A percentile compares a stretch with the other conserved stretches of the same genome.
These are phyloP conservation scores for Eucalyptus fibrosa DNA, from an alignment of 345 rosid species.

Conservation along the genomic window DNA sequence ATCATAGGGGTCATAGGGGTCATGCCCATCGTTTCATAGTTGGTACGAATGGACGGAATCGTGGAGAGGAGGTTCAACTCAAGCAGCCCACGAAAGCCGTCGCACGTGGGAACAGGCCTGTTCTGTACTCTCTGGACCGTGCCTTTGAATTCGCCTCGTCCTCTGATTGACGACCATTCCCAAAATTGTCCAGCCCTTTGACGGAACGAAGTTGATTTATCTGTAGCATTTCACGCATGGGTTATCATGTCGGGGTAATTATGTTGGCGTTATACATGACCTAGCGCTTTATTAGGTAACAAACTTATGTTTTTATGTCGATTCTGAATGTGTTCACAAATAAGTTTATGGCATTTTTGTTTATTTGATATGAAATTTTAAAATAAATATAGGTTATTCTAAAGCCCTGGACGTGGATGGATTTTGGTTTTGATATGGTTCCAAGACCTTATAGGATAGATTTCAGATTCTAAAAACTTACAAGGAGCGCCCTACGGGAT, in stretches of 20 bases:
- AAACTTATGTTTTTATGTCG: background rate
- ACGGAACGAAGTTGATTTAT: background rate
- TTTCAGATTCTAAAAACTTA: background rate
- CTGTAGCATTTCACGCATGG: background rate
- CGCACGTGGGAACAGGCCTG: background rate
- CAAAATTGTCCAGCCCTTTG: background rate
- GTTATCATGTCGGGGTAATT: background rate
- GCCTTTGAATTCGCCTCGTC: background rate
- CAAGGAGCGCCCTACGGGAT: background rate
- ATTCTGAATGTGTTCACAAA: background rate
- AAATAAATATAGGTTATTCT: background rate
- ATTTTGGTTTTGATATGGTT: background rate
- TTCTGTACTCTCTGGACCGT: background rate
- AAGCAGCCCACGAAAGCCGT: background rate
- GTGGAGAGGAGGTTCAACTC: background rate
- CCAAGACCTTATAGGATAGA: background rate
- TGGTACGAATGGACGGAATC: background rate
- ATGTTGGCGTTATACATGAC: background rate
- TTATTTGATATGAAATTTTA: background rate
- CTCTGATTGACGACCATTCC: background rate
- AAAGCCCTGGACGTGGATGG: accelerated
- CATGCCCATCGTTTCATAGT: background rate
- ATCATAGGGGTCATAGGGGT: background rate
- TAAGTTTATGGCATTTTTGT: background rate
- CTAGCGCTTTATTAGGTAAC: background rate